A percentile compares a stretch with the other conserved stretches of the same genome.
phyloP scores from a whole-genome alignment of 352 stramenopile species.

The Pythium scleroteichum region DNA sequence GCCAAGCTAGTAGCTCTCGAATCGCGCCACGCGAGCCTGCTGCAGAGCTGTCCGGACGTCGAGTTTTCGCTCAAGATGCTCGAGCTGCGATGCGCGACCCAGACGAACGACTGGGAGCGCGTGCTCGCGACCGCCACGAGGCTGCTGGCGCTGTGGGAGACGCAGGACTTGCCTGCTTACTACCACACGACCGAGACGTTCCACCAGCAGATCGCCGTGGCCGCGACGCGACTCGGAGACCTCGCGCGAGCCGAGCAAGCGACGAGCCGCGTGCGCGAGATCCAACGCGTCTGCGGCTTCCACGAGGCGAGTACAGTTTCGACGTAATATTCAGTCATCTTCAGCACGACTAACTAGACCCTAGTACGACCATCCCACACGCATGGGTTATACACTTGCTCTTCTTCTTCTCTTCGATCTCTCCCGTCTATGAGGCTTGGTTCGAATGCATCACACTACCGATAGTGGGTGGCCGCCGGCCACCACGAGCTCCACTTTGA shows the following conservation, averaged over 20 bases:
- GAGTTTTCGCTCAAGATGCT: constrained; percentile 44
- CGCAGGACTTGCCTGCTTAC: constrained; percentile 28
- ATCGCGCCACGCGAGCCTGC: constrained; percentile 15
- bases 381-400: constrained; percentile 10
- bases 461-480: constrained; percentile 14
- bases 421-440: not conserved
- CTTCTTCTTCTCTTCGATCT: constrained; percentile 10
- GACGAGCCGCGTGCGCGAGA: not conserved
- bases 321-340: constrained; percentile 17
- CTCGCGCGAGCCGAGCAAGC: constrained; percentile 3
- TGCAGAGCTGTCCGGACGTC: constrained; percentile 33
- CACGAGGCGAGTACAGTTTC: not conserved
- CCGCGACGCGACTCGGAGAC: constrained; percentile 37
- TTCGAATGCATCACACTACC: constrained; percentile 3
- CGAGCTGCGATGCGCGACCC: constrained; percentile 40
- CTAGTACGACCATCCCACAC: constrained; percentile 1
- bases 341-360: constrained; percentile 1
- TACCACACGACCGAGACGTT: constrained; percentile 56
- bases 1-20: constrained; percentile 19
- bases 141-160: constrained; percentile 40
- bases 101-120: constrained; percentile 26
- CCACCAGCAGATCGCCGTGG: constrained; percentile 45
- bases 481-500: constrained; percentile 14
- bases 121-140: constrained; percentile 34
- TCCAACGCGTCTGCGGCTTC: constrained; percentile 20